These are phyloP conservation scores for Phytophthora chlamydospora DNA, from an alignment of 352 stramenopile species.

Conservation along the genomic window DNA sequence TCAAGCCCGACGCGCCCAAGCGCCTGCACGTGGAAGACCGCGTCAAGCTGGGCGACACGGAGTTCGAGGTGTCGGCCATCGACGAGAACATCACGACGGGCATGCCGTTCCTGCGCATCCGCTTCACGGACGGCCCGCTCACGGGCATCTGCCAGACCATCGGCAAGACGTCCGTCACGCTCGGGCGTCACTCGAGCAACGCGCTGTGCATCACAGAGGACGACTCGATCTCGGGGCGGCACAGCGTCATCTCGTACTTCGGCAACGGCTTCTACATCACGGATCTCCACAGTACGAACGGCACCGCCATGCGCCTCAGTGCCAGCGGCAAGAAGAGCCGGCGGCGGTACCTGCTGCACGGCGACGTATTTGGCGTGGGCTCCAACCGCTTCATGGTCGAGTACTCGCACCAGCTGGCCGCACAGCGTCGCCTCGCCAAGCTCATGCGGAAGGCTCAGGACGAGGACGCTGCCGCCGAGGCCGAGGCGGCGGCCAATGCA, in stretches of 20 bases:
- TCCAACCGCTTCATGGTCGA: constrained; percentile 86
- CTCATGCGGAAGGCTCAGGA: constrained; percentile 34
- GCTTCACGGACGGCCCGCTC: constrained; percentile 81
- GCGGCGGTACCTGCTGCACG: constrained; percentile 68
- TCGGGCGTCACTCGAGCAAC: constrained; percentile 76
- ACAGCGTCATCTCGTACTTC: constrained; percentile 76
- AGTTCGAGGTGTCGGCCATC: constrained; percentile 83
- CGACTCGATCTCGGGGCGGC: constrained; percentile 77
- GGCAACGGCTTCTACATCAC: constrained; percentile 87
- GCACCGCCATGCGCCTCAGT: constrained; percentile 77
- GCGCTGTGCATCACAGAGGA: constrained; percentile 86
- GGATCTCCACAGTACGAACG: constrained; percentile 84
- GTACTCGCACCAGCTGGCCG: constrained; percentile 71
- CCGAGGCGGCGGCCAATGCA: constrained; percentile 18
- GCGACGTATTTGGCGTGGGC: constrained; percentile 85
- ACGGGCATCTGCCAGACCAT: constrained; percentile 77
- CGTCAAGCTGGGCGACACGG: constrained; percentile 80
- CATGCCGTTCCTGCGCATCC: constrained; percentile 75
- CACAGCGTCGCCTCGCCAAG: constrained; percentile 29
- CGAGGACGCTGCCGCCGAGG: constrained; percentile 17
- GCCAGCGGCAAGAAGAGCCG: constrained; percentile 62
- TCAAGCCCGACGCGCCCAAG: constrained; percentile 77
- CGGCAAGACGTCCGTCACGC: constrained; percentile 72
- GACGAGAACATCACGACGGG: constrained; percentile 68
- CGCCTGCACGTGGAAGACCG: constrained; percentile 70